Evolutionary conservation across 805 yeast genomes (phyloP).

Genomic region (Pichia nakasei): DNA sequence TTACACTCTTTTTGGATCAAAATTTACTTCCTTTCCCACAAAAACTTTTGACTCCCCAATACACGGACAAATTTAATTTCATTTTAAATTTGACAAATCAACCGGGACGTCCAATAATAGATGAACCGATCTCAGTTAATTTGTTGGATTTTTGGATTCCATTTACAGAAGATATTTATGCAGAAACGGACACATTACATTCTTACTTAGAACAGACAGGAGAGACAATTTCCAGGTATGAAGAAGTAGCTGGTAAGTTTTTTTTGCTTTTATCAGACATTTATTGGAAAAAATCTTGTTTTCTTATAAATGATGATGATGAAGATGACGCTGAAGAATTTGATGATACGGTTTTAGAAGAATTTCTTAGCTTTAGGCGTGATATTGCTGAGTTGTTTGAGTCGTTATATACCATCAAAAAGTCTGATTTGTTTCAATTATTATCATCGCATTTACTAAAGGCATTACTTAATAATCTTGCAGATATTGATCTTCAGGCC

Average conservation of each 20-base stretch:
- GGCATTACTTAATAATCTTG: constrained; percentile 14
- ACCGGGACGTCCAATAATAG: constrained; percentile 48
- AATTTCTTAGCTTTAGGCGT: constrained; percentile 58
- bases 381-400: constrained; percentile 77
- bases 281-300: constrained; percentile 62
- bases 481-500: constrained; percentile 12
- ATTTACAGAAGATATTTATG: constrained; percentile 46
- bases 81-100: constrained; percentile 46
- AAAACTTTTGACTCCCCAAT: constrained; percentile 28
- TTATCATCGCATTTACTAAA: constrained; percentile 31
- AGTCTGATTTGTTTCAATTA: constrained; percentile 38
- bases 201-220: too few species aligned
- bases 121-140: constrained; percentile 48
- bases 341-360: constrained; percentile 19
- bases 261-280: constrained; percentile 47
- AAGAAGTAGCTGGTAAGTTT: constrained; percentile 28
- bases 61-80: constrained; percentile 36
- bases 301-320: constrained; percentile 26
- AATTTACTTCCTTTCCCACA: constrained; percentile 36
- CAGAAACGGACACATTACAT: constrained; percentile 32
- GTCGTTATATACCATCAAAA: constrained; percentile 56
- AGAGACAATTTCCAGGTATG: too few species aligned
- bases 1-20: constrained; percentile 38
- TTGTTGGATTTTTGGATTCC: constrained; percentile 65
- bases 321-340: constrained; percentile 15